Conservation (phyloP, 2,329 filamentous ascomycete species). For the Botrytis galanthina region DNA sequence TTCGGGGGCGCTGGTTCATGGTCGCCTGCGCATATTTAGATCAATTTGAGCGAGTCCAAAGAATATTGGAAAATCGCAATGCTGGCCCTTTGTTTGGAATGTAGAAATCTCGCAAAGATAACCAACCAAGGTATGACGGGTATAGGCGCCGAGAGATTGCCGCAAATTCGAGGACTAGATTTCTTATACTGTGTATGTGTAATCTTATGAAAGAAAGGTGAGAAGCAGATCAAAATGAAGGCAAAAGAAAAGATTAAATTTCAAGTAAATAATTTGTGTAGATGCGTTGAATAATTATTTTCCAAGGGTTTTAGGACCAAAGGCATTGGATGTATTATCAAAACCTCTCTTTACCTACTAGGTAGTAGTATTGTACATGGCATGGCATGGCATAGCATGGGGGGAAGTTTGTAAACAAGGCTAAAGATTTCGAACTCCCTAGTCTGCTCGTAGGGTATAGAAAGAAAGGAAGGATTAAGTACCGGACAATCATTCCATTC, state of each 20-base stretch:
- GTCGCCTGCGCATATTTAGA: conserved; percentile 20
- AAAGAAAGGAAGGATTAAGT: not conserved
- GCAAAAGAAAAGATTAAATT: not conserved
- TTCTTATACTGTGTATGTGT: not conserved
- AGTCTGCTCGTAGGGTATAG: not conserved
- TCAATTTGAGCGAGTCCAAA: conserved; percentile 15
- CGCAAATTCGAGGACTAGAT: conserved; percentile 12
- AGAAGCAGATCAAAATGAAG: not conserved
- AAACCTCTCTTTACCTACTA: not conserved
- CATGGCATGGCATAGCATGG: not conserved
- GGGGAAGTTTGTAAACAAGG: not conserved
- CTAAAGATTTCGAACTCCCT: conserved; percentile 5
- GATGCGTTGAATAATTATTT: not conserved
- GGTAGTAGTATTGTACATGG: not conserved
- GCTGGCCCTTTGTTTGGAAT: conserved; percentile 13
- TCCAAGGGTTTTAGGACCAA: not conserved
- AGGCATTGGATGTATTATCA: not conserved
- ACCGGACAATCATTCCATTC: not conserved
- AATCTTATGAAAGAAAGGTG: not conserved
- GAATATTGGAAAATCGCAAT: conserved; percentile 13
- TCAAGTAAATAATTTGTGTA: not conserved
- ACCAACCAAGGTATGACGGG: conserved; percentile 6
- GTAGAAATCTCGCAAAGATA: conserved; percentile 15
- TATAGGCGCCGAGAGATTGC: conserved; percentile 14
- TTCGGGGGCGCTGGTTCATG: conserved; percentile 18